phyloP scores from a whole-genome alignment of 179 eudicot genomes.

The Silene coronaria region DNA sequence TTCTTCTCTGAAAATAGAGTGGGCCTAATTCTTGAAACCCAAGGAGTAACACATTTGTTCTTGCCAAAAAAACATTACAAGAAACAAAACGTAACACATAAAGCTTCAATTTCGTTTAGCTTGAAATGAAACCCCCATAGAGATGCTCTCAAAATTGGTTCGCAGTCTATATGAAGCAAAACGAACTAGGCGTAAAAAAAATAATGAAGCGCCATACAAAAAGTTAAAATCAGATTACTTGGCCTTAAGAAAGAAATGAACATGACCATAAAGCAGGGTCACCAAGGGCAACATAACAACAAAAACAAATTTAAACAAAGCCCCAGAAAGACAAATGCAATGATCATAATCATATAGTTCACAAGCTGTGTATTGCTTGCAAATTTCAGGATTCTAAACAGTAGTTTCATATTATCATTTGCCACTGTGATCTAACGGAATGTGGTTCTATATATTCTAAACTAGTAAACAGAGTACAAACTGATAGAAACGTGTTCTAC shows the following conservation, averaged over 20 bases:
- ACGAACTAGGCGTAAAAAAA: neutral
- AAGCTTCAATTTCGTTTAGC: neutral
- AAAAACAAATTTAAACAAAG: neutral
- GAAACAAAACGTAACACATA: neutral
- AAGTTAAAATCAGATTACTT: neutral
- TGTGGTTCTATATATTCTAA: neutral
- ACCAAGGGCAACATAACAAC: conserved; percentile 4
- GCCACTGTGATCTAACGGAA: neutral
- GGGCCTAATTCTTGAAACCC: neutral
- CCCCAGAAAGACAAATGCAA: neutral
- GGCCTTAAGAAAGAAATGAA: neutral
- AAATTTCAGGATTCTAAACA: neutral
- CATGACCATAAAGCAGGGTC: neutral
- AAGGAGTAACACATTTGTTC: neutral
- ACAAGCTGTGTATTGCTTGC: neutral
- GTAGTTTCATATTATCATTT: neutral
- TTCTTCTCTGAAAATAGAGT: neutral
- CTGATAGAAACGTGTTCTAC: neutral
- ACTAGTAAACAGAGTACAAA: neutral
- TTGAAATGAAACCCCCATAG: neutral
- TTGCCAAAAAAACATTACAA: neutral
- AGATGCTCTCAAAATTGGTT: neutral
- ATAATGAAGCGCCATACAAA: neutral
- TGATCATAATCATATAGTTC: neutral
- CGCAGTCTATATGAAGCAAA: neutral